Conservation (phyloP, 2,329 filamentous ascomycete genomes). For the Nigrograna mackinnonii region DNA sequence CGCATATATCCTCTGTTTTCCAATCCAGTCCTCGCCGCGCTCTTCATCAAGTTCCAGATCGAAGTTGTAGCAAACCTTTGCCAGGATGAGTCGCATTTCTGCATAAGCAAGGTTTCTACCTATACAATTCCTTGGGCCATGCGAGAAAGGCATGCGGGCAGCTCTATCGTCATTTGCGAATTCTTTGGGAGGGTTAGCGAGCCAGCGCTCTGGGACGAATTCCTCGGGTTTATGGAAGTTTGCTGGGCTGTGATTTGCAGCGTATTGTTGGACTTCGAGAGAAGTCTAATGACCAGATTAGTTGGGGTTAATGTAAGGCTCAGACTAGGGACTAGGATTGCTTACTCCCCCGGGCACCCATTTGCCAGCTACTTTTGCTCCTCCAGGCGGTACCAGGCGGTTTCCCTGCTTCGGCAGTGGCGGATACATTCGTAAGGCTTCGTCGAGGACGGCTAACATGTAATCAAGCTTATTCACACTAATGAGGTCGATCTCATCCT, state of each 20-base stretch:
- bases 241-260: constrained; percentile 15
- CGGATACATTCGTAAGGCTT: constrained; percentile 23
- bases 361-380: constrained; percentile 12
- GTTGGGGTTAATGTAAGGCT: neutral
- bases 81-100: constrained; percentile 27
- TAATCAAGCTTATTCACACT: constrained; percentile 13
- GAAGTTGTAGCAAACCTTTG: constrained; percentile 25
- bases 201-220: constrained; percentile 34
- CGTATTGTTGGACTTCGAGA: constrained; percentile 17
- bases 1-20: constrained; percentile 27
- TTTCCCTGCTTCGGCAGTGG: constrained; percentile 16
- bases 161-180: constrained; percentile 24
- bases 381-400: constrained; percentile 11
- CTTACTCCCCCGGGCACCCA: constrained; percentile 18
- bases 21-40: constrained; percentile 34
- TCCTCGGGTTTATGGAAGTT: constrained; percentile 26
- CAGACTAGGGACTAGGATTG: neutral
- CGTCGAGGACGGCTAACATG: constrained; percentile 17
- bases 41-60: constrained; percentile 25
- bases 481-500: constrained; percentile 17
- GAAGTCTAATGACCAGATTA: constrained; percentile 9
- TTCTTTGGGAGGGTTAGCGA: constrained; percentile 6
- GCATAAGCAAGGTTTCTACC: constrained; percentile 27
- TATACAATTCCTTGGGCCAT: constrained; percentile 22
- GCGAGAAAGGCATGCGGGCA: constrained; percentile 17